A percentile compares a stretch with the other conserved stretches of the same genome.
Evolutionary conservation across 176 grass and related monocot species (phyloP).

Genomic region (Aechmea fasciata): DNA sequence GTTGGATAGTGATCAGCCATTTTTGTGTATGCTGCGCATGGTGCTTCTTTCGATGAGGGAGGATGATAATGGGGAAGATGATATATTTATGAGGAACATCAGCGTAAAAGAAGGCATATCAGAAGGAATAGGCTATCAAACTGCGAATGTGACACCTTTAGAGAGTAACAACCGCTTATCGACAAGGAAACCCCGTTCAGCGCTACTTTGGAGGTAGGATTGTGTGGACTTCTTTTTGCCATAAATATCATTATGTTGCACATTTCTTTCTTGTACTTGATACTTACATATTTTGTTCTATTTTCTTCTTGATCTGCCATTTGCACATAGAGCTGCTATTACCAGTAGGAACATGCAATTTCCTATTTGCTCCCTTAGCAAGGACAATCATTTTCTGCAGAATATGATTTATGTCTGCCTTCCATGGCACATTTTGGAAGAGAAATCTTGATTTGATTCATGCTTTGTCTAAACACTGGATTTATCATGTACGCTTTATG

Average conservation of each 20-base stretch:
- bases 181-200: slow-evolving; percentile 67
- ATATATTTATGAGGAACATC: slow-evolving; percentile 46
- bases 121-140: slow-evolving; percentile 34
- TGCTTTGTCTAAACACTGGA: too few species aligned
- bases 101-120: slow-evolving; percentile 54
- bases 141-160: slow-evolving; percentile 42
- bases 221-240: background rate
- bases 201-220: slow-evolving; percentile 93
- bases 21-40: slow-evolving; percentile 97
- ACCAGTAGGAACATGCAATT: too few species aligned
- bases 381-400: too few species aligned
- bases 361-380: too few species aligned
- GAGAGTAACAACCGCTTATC: slow-evolving; percentile 50
- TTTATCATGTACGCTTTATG: too few species aligned
- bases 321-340: too few species aligned
- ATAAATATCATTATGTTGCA: background rate
- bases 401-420: too few species aligned
- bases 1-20: slow-evolving; percentile 95
- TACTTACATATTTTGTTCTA: too few species aligned
- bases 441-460: too few species aligned
- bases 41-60: slow-evolving; percentile 96
- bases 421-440: too few species aligned
- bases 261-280: too few species aligned
- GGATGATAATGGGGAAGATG: slow-evolving; percentile 72
- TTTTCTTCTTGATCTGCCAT: too few species aligned